phyloP scores from a whole-genome alignment of 306 rosid species.

The Pyrus bretschneideri region DNA sequence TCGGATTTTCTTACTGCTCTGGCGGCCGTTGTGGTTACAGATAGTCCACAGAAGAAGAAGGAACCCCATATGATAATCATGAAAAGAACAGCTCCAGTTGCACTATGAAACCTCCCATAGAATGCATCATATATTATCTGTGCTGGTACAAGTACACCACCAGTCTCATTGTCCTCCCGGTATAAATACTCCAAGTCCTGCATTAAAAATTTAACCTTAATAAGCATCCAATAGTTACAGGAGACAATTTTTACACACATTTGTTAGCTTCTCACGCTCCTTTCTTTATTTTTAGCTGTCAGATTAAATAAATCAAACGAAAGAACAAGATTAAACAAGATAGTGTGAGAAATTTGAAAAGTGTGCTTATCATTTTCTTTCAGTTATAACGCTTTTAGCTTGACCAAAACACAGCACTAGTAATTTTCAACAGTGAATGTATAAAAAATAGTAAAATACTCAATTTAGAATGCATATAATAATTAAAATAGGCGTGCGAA shows the following conservation, averaged over 20 bases:
- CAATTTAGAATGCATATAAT: neutral
- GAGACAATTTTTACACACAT: too few relatives aligned
- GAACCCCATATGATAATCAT: constrained; percentile 20
- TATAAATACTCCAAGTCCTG: constrained; percentile 19
- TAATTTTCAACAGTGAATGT: too few relatives aligned
- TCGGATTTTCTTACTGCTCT: constrained; percentile 15
- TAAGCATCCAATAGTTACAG: neutral
- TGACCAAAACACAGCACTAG: neutral
- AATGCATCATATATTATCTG: constrained; percentile 28
- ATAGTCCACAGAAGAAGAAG: constrained; percentile 26
- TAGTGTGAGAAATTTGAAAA: too few relatives aligned
- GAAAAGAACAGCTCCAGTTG: constrained; percentile 22
- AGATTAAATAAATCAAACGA: too few relatives aligned
- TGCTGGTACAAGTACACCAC: constrained; percentile 21
- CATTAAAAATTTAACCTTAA: neutral
- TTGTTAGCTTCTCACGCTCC: too few relatives aligned
- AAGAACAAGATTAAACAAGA: too few relatives aligned
- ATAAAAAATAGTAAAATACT: neutral
- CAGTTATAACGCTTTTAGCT: neutral
- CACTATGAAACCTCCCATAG: constrained; percentile 19
- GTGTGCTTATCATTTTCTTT: too few relatives aligned
- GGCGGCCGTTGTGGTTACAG: constrained; percentile 17
- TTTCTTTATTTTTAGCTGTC: too few relatives aligned
- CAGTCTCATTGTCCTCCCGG: constrained; percentile 19
- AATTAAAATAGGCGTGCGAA: neutral